A percentile compares a stretch with the other conserved stretches of the same genome.
phyloP scores from a whole-genome alignment of 106 monocot genomes.

The Alisma plantagoaquatica region DNA sequence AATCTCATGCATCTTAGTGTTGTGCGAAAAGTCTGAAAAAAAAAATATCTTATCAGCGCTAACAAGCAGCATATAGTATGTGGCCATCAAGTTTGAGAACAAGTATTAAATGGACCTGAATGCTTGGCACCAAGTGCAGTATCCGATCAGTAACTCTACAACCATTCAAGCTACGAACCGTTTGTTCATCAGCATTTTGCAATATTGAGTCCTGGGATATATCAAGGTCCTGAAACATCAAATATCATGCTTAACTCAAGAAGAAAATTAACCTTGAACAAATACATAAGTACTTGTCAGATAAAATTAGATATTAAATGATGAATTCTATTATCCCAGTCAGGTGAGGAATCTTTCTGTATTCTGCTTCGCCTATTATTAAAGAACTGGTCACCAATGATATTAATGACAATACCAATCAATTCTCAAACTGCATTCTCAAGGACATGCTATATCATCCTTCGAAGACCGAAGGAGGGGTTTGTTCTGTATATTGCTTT shows the following conservation, averaged over 20 bases:
- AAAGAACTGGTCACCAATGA: no score
- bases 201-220: slow-evolving; percentile 87
- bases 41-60: background rate
- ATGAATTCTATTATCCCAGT: background rate
- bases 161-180: slow-evolving; percentile 92
- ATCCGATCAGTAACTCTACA: slow-evolving; percentile 94
- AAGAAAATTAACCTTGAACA: background rate
- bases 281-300: background rate
- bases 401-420: no score
- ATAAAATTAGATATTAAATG: background rate
- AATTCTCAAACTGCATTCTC: no score
- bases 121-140: slow-evolving; percentile 79
- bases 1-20: slow-evolving; percentile 91
- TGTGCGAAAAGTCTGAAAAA: slow-evolving; percentile 72
- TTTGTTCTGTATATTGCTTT: no score
- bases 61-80: background rate
- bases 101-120: slow-evolving; percentile 37
- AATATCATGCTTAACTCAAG: no score
- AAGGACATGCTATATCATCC: no score
- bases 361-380: no score
- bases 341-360: background rate
- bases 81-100: background rate
- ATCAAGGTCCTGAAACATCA: slow-evolving; percentile 72
- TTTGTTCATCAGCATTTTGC: slow-evolving; percentile 93
- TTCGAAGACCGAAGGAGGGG: no score